Base-by-base conservation (phyloP, 164 flowering plant genomes). In the Aristolochia californica region DNA sequence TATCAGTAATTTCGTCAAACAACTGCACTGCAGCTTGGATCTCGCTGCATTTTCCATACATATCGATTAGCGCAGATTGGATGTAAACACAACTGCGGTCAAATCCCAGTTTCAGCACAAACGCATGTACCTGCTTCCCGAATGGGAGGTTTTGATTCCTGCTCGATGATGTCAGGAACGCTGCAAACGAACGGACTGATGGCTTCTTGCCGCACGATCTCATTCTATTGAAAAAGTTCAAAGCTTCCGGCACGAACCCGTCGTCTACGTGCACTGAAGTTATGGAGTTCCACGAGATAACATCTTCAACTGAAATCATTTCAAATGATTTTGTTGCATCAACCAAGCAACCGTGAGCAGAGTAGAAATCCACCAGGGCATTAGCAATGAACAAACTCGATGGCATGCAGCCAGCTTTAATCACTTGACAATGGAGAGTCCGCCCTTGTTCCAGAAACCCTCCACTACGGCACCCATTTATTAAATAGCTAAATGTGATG, bases 281-380 rank as follows among this genome's bases (percentile, higher is more conserved):
- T 51, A 89, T 67, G 5, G 89, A 89, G 60, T 84, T 89, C 95
- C 90, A 84, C 4, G 91, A 84, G 55, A 86, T 76, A 24, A 84
- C 83, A 59, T 83, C 80, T 59, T 68, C 69, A 0, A 48, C 48
- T 17, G 68, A 74, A 64, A 87, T 79, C 14, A 67, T 58, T 45
- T 74, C 70, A 50, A 87, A 73, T 12, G 82, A 66, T 55, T 68
- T 79, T 53, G 21, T 66, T 5, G 90, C 79, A 66, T 70, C 87
- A 25, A 23, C 28, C 45, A 77, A 60, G 49, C 71, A 57, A 0
- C 25, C 79, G 68, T 83, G 83, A 56, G 77, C 74, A 22, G 88
- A 75, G 58, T 88, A 85, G 57, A 82, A 76, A 66, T 85, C 93
- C 43, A 89, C 91, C 62, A 86, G 70, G 20, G 80, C 84, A 74